These are phyloP conservation scores for Primulina tabacum DNA, from an alignment of 257 asterid genomes.

Conservation along the genomic window DNA sequence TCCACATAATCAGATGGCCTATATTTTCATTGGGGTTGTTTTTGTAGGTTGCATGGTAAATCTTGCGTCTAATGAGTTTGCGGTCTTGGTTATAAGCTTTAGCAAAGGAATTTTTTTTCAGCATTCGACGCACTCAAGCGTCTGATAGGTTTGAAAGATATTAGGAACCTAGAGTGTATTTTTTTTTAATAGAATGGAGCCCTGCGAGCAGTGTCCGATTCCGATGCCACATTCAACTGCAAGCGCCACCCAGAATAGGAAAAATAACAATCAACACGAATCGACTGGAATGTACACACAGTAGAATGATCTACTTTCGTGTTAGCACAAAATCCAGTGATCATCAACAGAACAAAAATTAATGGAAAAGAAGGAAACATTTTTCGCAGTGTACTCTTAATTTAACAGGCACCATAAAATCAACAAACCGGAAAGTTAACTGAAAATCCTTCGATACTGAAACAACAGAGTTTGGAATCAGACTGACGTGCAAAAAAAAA, in stretches of 20 bases:
- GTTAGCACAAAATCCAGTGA: neutral
- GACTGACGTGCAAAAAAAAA: constrained; percentile 1
- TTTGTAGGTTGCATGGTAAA: neutral
- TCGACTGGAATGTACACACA: neutral
- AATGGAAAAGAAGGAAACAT: neutral
- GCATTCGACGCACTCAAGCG: neutral
- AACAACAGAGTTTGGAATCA: neutral
- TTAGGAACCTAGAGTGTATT: no score
- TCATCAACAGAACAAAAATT: neutral
- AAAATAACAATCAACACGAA: neutral
- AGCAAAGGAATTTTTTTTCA: no score
- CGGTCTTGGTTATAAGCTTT: neutral
- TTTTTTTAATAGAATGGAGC: no score
- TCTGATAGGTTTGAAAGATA: neutral
- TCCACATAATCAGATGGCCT: neutral
- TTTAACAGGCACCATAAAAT: neutral
- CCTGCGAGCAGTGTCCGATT: no score
- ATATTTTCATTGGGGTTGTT: neutral
- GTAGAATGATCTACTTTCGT: neutral
- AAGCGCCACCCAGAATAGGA: no score
- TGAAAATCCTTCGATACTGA: neutral
- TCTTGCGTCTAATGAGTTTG: no score
- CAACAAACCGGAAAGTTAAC: neutral
- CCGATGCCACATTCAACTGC: no score
- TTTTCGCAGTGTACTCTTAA: neutral